Evolutionary conservation across 106 monocot genomes (phyloP).

Genomic region (Allium sativum): DNA sequence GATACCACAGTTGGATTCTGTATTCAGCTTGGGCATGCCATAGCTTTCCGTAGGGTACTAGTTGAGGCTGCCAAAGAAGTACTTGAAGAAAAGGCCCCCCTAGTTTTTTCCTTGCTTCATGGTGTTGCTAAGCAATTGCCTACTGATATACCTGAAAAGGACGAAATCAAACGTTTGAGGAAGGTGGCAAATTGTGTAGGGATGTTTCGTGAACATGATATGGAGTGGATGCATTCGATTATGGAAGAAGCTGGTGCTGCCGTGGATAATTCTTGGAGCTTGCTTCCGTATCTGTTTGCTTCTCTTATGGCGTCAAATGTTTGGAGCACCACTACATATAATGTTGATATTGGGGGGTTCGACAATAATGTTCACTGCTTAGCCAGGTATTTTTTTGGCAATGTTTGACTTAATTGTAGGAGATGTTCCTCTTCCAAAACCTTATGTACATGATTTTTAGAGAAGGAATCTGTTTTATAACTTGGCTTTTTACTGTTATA

Average conservation of each 20-base stretch:
- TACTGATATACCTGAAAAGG: constrained; percentile 65
- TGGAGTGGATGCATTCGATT: constrained; percentile 77
- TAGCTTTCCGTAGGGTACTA: constrained; percentile 67
- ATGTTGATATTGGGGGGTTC: constrained; percentile 68
- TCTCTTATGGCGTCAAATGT: constrained; percentile 64
- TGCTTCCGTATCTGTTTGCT: constrained; percentile 84
- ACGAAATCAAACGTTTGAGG: constrained; percentile 60
- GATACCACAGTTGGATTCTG: constrained; percentile 71
- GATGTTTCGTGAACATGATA: constrained; percentile 48
- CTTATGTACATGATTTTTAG: too few relatives aligned
- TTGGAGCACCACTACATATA: constrained; percentile 58
- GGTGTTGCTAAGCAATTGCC: constrained; percentile 63
- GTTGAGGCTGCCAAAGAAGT: constrained; percentile 69
- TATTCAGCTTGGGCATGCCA: constrained; percentile 67
- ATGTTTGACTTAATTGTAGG: background rate
- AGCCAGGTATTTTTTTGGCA: constrained; percentile 42
- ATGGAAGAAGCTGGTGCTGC: constrained; percentile 47
- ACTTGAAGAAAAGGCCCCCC: constrained; percentile 74
- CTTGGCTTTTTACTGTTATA: too few relatives aligned
- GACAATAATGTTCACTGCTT: constrained; percentile 80
- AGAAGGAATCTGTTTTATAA: too few relatives aligned
- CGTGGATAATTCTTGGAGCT: constrained; percentile 71
- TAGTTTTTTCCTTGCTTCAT: constrained; percentile 58
- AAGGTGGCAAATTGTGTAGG: constrained; percentile 47
- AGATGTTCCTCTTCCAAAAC: too few relatives aligned